Evolutionary conservation across 352 stramenopile species (phyloP), one percentile per base, ranked within the genome.

Genomic region (Pythium sp.): DNA sequence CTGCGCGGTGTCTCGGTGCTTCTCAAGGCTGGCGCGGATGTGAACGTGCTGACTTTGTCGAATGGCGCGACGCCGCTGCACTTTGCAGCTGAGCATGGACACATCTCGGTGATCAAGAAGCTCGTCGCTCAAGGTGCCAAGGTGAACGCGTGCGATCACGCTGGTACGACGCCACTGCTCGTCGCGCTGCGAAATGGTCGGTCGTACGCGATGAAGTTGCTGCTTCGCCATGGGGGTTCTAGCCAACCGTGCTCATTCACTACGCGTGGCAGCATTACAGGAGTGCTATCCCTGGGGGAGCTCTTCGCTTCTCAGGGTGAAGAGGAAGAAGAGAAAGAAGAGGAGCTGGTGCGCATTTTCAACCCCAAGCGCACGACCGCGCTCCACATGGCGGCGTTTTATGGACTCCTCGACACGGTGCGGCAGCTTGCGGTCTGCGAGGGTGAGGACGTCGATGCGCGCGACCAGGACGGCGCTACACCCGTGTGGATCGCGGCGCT

Each of bases 381-480:
- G 4, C 49, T 86, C 24, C 79, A 86, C 28, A 26, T 81, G n/a
- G 77, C 79, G 2, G 77, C 79, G 2, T 80, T 81, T 34, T 73
- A 70, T 28, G 76, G 76, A 3, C 49, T 36, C 1, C 46, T 82
- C 1, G 65, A 71, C 14, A 56, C 69, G 3, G 64, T 81, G 1
- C 58, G 73, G 55, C 51, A 78, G 28, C 41, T 81, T 5, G 43
- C 43, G 8, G 53, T 77, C 20, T 68, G 62, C 20, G 28, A 62
- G 12, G 67, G 71, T 4, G 70, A 51, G 20, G 62, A 68, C 14
- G 43, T 83, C 6, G 75, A 83, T 59, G 72, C 73, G 4, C 47
- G 58, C 0, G 75, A 84, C 47, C 55, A 64, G 18, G 69, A 82
- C 8, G 76, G 78, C 11, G 71, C 69, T 2, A 80, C 72, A 5